Percentiles rank a stretch among this genome's conserved stretches.
Conservation (phyloP, 2,329 filamentous ascomycete species). For the Albifimbria verrucaria region DNA sequence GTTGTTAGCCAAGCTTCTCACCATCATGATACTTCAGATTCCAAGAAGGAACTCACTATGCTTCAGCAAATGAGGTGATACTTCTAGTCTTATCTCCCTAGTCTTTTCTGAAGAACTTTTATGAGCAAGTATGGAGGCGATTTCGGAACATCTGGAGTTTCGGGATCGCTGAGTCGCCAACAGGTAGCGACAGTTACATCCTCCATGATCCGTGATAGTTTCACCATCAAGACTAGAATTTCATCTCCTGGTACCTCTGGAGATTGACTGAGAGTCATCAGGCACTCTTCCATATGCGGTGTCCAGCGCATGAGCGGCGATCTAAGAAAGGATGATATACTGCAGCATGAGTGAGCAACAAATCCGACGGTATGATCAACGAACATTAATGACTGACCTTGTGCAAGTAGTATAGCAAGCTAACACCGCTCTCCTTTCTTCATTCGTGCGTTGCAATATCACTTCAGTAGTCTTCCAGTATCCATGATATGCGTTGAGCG, state of each 20-base stretch:
- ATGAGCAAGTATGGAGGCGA: conserved; percentile 22
- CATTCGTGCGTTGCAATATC: conserved; percentile 20
- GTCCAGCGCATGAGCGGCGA: conserved; percentile 51
- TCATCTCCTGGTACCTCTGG: conserved; percentile 44
- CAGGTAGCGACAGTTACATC: conserved; percentile 17
- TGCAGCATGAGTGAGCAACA: conserved; percentile 5
- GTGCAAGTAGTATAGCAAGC: conserved; percentile 19
- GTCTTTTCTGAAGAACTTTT: conserved; percentile 21
- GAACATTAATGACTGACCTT: background rate
- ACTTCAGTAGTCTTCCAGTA: background rate
- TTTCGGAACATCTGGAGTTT: background rate
- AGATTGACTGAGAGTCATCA: conserved; percentile 36
- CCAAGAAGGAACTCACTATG: conserved; percentile 25
- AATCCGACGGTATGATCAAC: too few species aligned
- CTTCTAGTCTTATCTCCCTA: conserved; percentile 20
- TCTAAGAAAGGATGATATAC: conserved; percentile 20
- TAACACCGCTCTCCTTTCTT: conserved; percentile 25
- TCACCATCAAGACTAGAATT: conserved; percentile 39
- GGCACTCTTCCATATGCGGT: conserved; percentile 50
- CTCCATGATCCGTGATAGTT: conserved; percentile 21
- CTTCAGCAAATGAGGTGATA: conserved; percentile 18
- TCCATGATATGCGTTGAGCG: conserved; percentile 8
- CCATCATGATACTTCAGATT: too few species aligned
- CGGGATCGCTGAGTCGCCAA: conserved; percentile 9
- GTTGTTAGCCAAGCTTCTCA: too few species aligned